Percentiles rank a stretch among this genome's conserved stretches.
Evolutionary conservation across 164 flowering plant species (phyloP).

Genomic region (Aristolochia contorta): DNA sequence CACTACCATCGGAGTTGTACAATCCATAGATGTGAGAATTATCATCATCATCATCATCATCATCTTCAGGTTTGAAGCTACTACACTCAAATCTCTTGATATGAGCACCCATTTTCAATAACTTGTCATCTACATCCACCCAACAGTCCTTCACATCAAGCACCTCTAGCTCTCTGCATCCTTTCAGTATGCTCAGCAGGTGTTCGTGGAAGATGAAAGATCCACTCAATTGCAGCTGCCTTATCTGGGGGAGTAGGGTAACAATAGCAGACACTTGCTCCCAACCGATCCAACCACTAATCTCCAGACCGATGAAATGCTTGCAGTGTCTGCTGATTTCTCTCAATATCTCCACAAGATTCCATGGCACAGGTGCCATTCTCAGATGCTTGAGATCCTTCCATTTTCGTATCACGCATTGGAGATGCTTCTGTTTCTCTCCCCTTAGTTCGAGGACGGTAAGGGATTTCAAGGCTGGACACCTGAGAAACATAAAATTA

Average conservation of each 20-base stretch:
- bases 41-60: no score
- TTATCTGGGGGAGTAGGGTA: constrained; percentile 2
- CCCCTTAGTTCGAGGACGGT: not conserved
- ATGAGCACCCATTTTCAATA: constrained; percentile 2
- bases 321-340: constrained; percentile 9
- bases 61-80: no score
- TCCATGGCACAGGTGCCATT: not conserved
- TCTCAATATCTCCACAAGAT: not conserved
- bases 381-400: constrained; percentile 3
- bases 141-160: constrained; percentile 4
- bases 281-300: not conserved
- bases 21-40: no score
- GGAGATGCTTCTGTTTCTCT: no score
- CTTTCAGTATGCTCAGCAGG: constrained; percentile 6
- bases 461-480: constrained; percentile 1
- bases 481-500: not conserved
- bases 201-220: not conserved
- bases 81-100: constrained; percentile 3
- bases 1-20: no score
- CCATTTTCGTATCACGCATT: constrained; percentile 1
- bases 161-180: constrained; percentile 11
- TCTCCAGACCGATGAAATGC: constrained; percentile 5
- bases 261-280: constrained; percentile 6
- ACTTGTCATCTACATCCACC: constrained; percentile 9
- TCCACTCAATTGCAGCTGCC: constrained; percentile 4